A percentile compares a stretch with the other conserved stretches of the same genome.
phyloP scores from a whole-genome alignment of 2,329 filamentous ascomycete species.

The Colletotrichum musae region DNA sequence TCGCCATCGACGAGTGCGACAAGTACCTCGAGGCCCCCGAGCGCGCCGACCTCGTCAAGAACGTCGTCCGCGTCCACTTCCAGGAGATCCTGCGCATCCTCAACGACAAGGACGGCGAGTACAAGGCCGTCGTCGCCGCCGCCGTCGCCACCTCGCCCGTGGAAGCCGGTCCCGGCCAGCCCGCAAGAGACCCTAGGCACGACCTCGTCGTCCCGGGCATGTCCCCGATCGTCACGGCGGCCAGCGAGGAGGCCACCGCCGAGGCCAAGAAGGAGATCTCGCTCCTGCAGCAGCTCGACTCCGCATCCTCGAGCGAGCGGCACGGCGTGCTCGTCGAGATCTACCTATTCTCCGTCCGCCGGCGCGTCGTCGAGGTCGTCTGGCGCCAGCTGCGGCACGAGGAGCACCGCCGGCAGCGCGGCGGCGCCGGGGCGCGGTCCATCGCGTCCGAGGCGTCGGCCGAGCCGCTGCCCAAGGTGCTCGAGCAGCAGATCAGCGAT shows the following conservation, averaged over 20 bases:
- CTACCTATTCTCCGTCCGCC: constrained; percentile 26
- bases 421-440: constrained; percentile 2
- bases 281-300: constrained; percentile 25
- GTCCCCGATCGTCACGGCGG: background rate
- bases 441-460: constrained; percentile 24
- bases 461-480: background rate
- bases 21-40: constrained; percentile 46
- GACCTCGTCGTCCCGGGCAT: background rate
- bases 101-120: constrained; percentile 50
- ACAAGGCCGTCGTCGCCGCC: background rate
- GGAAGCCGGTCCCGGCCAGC: background rate
- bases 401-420: constrained; percentile 4
- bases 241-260: background rate
- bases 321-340: constrained; percentile 31
- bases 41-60: constrained; percentile 53
- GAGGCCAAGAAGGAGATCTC: constrained; percentile 24
- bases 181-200: background rate
- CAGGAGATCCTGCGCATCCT: constrained; percentile 63
- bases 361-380: constrained; percentile 23
- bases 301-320: constrained; percentile 29
- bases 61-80: constrained; percentile 64
- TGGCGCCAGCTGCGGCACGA: constrained; percentile 21
- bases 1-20: constrained; percentile 36
- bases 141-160: background rate
- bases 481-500: constrained; percentile 37